Evolutionary conservation across 192 early-diverging fungal species (phyloP).

Genomic region (Gigaspora rosea): DNA sequence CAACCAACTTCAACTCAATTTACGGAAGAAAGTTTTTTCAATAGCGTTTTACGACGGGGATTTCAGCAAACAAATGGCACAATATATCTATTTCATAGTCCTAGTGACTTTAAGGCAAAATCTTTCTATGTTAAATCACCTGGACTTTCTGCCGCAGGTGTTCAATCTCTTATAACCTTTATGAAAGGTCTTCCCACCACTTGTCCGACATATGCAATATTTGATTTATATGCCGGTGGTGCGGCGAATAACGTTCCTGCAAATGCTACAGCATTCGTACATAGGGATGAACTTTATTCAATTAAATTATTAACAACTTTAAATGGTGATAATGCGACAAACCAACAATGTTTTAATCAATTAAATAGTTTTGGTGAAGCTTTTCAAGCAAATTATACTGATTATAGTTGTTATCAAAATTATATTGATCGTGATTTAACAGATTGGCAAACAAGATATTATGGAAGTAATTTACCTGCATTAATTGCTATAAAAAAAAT

Average conservation of each 20-base stretch:
- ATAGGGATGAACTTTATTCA: constrained; percentile 37
- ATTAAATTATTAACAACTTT: constrained; percentile 45
- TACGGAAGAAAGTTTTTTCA: constrained; percentile 34
- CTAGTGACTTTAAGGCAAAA: constrained; percentile 35
- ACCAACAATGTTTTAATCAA: neutral
- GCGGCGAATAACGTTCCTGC: constrained; percentile 22
- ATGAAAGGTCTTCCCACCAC: constrained; percentile 24
- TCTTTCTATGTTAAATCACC: constrained; percentile 35
- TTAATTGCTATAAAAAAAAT: constrained; percentile 37
- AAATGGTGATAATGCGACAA: neutral
- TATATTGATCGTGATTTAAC: constrained; percentile 45
- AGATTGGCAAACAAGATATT: constrained; percentile 43
- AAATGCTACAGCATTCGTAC: constrained; percentile 39
- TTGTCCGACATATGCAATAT: constrained; percentile 30
- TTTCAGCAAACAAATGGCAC: neutral
- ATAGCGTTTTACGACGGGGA: constrained; percentile 36
- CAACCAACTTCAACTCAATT: neutral
- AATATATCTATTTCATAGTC: constrained; percentile 8
- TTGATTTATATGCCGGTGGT: constrained; percentile 43
- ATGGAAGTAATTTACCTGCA: constrained; percentile 35
- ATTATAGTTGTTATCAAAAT: constrained; percentile 29
- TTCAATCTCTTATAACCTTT: constrained; percentile 22
- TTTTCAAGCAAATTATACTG: neutral
- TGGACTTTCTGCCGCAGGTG: constrained; percentile 34
- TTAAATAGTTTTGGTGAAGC: neutral